phyloP scores from a whole-genome alignment of 2,329 filamentous ascomycete species.

The Purpureocillium lavendulum region DNA sequence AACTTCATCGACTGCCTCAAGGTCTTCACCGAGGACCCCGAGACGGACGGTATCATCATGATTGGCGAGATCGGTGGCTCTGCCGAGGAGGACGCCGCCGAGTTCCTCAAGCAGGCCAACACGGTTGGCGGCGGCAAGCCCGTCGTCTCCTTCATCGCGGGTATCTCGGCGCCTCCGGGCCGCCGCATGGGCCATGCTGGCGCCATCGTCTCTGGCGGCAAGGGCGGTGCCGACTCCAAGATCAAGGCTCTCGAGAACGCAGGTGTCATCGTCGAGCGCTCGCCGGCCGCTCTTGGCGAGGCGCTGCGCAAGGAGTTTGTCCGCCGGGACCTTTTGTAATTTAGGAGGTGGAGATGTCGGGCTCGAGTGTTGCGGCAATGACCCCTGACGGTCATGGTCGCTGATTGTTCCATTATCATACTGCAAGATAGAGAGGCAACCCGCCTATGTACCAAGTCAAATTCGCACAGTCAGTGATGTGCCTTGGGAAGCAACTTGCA shows the following conservation, averaged over 20 bases:
- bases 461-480: no score
- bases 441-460: no score
- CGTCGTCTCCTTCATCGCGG: slow-evolving; percentile 95
- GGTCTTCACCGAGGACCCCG: slow-evolving; percentile 90
- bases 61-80: slow-evolving; percentile 98
- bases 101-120: slow-evolving; percentile 91
- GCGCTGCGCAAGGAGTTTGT: slow-evolving; percentile 92
- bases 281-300: slow-evolving; percentile 86
- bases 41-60: slow-evolving; percentile 99
- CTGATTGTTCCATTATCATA: slow-evolving; percentile 17
- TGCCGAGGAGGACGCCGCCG: slow-evolving; percentile 95
- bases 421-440: no score
- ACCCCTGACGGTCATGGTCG: slow-evolving; percentile 11
- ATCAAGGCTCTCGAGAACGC: slow-evolving; percentile 88
- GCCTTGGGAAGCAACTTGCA: no score
- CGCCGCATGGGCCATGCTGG: slow-evolving; percentile 98
- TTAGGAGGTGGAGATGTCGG: slow-evolving; percentile 1
- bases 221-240: slow-evolving; percentile 97
- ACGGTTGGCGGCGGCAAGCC: slow-evolving; percentile 78
- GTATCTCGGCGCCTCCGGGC: slow-evolving; percentile 93
- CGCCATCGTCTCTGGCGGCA: slow-evolving; percentile 94
- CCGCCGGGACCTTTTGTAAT: slow-evolving; percentile 86
- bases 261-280: slow-evolving; percentile 93
- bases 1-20: slow-evolving; percentile 99
- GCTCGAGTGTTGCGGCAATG: slow-evolving; percentile 4